A percentile compares a stretch with the other conserved stretches of the same genome.
Conservation (phyloP, 768 basidiomycete genomes). For the Russula foetens region DNA sequence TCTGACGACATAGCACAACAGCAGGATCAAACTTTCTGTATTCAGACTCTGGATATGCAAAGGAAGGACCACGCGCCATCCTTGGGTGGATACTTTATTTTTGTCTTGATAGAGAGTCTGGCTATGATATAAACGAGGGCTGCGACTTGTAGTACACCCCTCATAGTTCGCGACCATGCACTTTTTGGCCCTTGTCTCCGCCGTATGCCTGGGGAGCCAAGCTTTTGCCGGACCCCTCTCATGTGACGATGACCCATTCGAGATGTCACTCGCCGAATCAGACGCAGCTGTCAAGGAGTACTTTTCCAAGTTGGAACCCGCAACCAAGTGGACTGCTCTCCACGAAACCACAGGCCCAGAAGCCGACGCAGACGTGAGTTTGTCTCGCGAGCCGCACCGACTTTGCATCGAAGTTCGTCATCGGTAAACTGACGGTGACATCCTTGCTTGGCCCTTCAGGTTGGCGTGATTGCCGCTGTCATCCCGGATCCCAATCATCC, state of each 20-base stretch:
- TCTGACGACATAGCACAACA: background rate
- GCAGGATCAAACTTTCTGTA: background rate
- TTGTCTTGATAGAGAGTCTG: too few species aligned
- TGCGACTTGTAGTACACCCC: background rate
- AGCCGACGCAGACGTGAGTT: constrained; percentile 13
- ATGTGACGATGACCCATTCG: background rate
- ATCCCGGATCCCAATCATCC: constrained; percentile 8
- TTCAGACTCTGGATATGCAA: background rate
- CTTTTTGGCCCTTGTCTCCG: background rate
- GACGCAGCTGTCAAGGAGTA: constrained; percentile 3
- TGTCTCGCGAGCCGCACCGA: too few species aligned
- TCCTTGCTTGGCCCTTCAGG: background rate
- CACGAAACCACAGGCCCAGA: constrained; percentile 15
- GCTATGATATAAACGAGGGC: background rate
- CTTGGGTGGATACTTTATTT: background rate
- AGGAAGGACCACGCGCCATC: background rate
- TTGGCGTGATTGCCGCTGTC: constrained; percentile 1
- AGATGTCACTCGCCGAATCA: constrained; percentile 1
- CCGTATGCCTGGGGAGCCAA: background rate
- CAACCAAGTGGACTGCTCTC: background rate
- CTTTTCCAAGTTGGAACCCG: constrained; percentile 5
- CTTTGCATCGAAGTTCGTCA: background rate
- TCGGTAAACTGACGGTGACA: background rate
- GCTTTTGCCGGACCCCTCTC: background rate
- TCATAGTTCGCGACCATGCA: constrained; percentile 1